Evolutionary conservation across 805 yeast species (phyloP), one percentile per base, ranked within the genome.

Genomic region (Ogataea sp.): DNA sequence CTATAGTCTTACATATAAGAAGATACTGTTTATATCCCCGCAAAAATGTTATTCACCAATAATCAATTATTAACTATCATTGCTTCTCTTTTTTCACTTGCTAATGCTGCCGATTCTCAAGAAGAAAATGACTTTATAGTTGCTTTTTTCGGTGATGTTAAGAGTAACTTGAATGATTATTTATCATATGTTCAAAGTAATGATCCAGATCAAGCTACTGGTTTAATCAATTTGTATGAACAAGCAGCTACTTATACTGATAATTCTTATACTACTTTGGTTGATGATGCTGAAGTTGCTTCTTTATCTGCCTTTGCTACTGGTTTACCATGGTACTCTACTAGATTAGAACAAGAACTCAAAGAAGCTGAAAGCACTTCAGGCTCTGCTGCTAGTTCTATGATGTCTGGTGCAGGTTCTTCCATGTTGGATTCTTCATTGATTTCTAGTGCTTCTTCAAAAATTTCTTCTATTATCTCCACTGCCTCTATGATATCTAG

Each of bases 231-330:
- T n/a, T 50, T 65, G 39, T 67, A 65, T 33, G 32, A 46, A 32
- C 46, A 48, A 24, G 62, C 59, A 27, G 49, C 47, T 25, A 67
- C 71, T 34, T 68, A 67, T 52, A 67, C 67, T 11, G 70, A 68
- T 49, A 61, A 65, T 38, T 55, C 68, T n/a, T 68, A 65, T 53
- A 68, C 72, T 33, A 67, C 72, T 27, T 53, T 68, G 42, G 53
- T 61, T 42, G 47, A 55, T 39, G 25, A 49, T 21, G 43, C 38
- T 1, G 41, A 41, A 31, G 35, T 39, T 20, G 29, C 45, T 3
- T 37, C 51, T 4, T 40, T 58, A 20, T 48, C 57, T 11, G 41
- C 46, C 6, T 54, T 58, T 40, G 63, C 51, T 11, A 55, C 63
- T 16, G 56, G 45, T 29, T 46, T 61, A 32, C 64, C 64, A 41